Evolutionary conservation across 2,329 filamentous ascomycete species (phyloP).

Genomic region (Exophiala sp.): DNA sequence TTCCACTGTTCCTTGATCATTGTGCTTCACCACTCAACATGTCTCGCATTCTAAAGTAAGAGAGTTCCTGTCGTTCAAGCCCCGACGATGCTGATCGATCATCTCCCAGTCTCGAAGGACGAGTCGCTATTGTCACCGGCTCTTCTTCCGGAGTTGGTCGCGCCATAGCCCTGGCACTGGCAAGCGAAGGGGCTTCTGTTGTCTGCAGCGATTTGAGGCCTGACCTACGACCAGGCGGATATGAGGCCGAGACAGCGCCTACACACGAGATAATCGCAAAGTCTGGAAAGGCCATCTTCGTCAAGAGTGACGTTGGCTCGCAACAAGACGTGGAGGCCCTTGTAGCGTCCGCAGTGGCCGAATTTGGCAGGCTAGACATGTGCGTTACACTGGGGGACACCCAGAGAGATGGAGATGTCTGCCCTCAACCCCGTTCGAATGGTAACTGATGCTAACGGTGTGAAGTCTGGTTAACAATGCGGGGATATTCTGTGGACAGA

Average conservation of each 20-base stretch:
- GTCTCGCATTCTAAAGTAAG: background rate
- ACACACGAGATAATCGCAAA: constrained; percentile 39
- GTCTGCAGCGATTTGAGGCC: constrained; percentile 40
- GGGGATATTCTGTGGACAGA: constrained; percentile 52
- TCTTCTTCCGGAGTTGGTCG: constrained; percentile 44
- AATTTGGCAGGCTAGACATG: constrained; percentile 42
- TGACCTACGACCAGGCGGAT: background rate
- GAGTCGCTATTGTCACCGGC: constrained; percentile 42
- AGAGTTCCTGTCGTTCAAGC: background rate
- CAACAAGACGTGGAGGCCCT: constrained; percentile 35
- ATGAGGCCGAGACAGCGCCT: background rate
- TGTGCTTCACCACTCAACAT: too few relatives aligned
- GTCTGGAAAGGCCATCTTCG: constrained; percentile 39
- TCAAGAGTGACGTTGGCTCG: constrained; percentile 41
- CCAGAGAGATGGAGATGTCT: too few relatives aligned
- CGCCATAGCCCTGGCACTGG: constrained; percentile 41
- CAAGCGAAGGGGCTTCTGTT: constrained; percentile 38
- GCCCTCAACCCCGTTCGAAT: too few relatives aligned
- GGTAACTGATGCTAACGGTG: background rate
- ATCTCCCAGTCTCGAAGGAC: constrained; percentile 21
- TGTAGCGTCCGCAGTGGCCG: constrained; percentile 34
- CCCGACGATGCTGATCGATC: background rate
- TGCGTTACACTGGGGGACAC: constrained; percentile 28
- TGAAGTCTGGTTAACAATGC: constrained; percentile 85
- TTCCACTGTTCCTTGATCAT: too few relatives aligned